Conservation (phyloP, 2,329 filamentous ascomycete species). For the Curvularia sp. region DNA sequence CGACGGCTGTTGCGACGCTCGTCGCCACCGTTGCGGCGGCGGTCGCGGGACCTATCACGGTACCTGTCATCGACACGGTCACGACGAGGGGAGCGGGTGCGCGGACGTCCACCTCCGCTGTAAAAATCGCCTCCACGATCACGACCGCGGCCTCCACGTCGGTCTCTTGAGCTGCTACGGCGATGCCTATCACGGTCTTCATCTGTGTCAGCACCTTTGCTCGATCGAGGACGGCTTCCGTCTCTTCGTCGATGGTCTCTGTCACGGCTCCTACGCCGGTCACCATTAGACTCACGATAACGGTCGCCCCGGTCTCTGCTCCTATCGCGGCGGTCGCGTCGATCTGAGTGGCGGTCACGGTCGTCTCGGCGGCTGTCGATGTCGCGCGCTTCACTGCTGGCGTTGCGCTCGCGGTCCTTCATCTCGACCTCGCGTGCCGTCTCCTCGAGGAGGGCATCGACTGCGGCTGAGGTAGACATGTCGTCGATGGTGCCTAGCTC, state of each 20-base stretch:
- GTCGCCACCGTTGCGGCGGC: slow-evolving; percentile 50
- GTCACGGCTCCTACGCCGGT: slow-evolving; percentile 44
- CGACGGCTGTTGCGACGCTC: slow-evolving; percentile 55
- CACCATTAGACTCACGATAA: slow-evolving; percentile 43
- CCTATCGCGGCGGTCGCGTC: slow-evolving; percentile 39
- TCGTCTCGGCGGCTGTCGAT: slow-evolving; percentile 37
- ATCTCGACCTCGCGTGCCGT: slow-evolving; percentile 34
- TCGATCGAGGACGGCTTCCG: slow-evolving; percentile 42
- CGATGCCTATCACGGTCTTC: slow-evolving; percentile 49
- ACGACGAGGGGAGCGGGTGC: slow-evolving; percentile 51
- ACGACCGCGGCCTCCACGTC: slow-evolving; percentile 35
- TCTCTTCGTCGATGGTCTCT: slow-evolving; percentile 41
- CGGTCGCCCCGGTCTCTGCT: slow-evolving; percentile 39
- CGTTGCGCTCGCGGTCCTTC: slow-evolving; percentile 23
- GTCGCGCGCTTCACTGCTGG: slow-evolving; percentile 42
- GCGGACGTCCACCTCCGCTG: slow-evolving; percentile 45
- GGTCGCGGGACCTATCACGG: slow-evolving; percentile 61
- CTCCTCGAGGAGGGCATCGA: slow-evolving; percentile 87
- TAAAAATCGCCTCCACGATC: slow-evolving; percentile 52
- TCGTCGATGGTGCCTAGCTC: slow-evolving; percentile 28
- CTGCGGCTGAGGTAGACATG: slow-evolving; percentile 66
- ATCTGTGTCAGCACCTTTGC: slow-evolving; percentile 47
- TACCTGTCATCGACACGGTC: slow-evolving; percentile 48
- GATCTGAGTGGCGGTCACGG: slow-evolving; percentile 38
- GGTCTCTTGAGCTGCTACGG: slow-evolving; percentile 40